Evolutionary conservation across 441 rosid genomes (phyloP), one percentile per base, ranked within the genome.

Genomic region (Populus hybrid): DNA sequence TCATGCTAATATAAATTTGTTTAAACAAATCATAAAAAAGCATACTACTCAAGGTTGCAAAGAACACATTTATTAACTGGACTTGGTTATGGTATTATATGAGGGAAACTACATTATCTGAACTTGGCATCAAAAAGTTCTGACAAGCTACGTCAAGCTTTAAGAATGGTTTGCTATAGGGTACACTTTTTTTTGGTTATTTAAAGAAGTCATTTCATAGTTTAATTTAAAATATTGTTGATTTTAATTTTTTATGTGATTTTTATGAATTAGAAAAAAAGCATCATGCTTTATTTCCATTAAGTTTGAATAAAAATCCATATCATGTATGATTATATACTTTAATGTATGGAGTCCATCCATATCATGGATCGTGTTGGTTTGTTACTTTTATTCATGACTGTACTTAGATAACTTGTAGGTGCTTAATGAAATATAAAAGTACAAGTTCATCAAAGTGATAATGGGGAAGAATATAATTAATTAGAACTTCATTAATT

Each of bases 331-430:
- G 1, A 1, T 36, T 20, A 70, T 70, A 6, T n/a, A 57, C 11
- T 54, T 3, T 20, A 18, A 77, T 71, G 68, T 50, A 3, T 32
- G 23, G 24, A 67, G n/a, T 35, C 30, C 50, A 10, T 72, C 30
- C 0, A 24, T 9, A 10, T 67, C 20, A 57, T 24, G 32, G 59
- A 24, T 65, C 34, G 10, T 2, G 11, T 10, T 78, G 68, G 57
- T 67, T 73, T 67, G 61, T 73, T n/a, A 73, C 38, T 7, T 73
- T 78, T 65, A 50, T 78, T 32, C 40, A 78, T 78, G 28, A 78
- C 24, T 67, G 20, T 24, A 78, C 32, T 23, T n/a, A 59, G n/a
- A 73, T 73, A 14, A 34, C 36, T 8, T 78, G 9, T 20, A 18
- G 50, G 0, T 54, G 36, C 6, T 54, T 34, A 34, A 72, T 78